These are phyloP conservation scores for Colletotrichum gigasporum DNA, from an alignment of 2,329 filamentous ascomycete species.

Conservation along the genomic window DNA sequence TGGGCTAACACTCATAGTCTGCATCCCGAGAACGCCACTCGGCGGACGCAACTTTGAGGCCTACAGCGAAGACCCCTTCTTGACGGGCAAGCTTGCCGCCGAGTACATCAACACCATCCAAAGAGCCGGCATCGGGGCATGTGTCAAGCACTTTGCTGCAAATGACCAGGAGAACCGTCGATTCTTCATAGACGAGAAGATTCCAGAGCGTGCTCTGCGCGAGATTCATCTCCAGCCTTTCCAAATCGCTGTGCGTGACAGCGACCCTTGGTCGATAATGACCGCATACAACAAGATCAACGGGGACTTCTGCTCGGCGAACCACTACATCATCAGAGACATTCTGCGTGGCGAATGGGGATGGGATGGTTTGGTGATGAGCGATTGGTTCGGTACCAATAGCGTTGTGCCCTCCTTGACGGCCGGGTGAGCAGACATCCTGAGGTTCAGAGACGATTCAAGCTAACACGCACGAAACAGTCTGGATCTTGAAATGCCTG, in stretches of 20 bases:
- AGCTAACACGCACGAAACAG: conserved; percentile 38
- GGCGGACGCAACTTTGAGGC: conserved; percentile 87
- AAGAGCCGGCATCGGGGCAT: conserved; percentile 50
- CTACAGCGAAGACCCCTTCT: conserved; percentile 81
- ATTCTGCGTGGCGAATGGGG: conserved; percentile 55
- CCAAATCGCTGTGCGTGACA: conserved; percentile 53
- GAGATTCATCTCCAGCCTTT: conserved; percentile 56
- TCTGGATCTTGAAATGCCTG: conserved; percentile 48
- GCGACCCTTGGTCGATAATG: conserved; percentile 55
- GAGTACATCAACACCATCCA: conserved; percentile 69
- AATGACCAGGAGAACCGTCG: conserved; percentile 71
- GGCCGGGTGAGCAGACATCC: neutral
- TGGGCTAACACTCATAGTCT: no score
- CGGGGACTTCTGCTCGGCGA: conserved; percentile 52
- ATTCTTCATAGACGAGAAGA: conserved; percentile 38
- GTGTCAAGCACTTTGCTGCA: conserved; percentile 67
- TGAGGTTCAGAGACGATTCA: conserved; percentile 26
- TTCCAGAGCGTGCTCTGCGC: conserved; percentile 40
- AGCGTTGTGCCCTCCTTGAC: conserved; percentile 35
- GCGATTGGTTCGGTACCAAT: conserved; percentile 54
- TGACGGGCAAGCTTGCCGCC: conserved; percentile 70
- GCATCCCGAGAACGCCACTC: conserved; percentile 60
- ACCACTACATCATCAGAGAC: conserved; percentile 47
- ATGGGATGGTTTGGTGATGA: conserved; percentile 55
- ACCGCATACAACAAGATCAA: conserved; percentile 58